A percentile compares a stretch with the other conserved stretches of the same genome.
Evolutionary conservation across 169 alveolate genomes (phyloP).

Genomic region (Babesia bovis): DNA sequence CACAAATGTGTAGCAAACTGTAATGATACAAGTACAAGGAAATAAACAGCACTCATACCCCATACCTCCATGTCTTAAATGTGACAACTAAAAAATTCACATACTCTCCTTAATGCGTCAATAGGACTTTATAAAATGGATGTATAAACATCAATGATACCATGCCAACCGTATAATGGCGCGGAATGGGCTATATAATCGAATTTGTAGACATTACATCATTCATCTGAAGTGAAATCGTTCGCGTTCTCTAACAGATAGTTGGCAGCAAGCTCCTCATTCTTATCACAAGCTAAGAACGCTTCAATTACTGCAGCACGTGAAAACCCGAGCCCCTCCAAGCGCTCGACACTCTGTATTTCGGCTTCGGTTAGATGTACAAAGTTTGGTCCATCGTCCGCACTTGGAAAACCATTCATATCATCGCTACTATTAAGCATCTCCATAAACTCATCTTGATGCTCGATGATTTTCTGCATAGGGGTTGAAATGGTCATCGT

Average conservation of each 20-base stretch:
- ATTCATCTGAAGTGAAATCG: constrained; percentile 63
- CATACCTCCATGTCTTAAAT: not conserved
- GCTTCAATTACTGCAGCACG: constrained; percentile 94
- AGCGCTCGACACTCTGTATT: constrained; percentile 82
- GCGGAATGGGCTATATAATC: too few species aligned
- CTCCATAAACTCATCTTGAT: constrained; percentile 85
- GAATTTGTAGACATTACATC: too few species aligned
- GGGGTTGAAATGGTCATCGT: too few species aligned
- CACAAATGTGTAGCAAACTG: not conserved
- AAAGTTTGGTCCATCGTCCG: constrained; percentile 59
- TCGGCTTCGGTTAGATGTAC: constrained; percentile 87
- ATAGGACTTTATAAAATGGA: too few species aligned
- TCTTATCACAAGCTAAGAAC: constrained; percentile 93
- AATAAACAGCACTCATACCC: not conserved
- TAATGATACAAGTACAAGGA: not conserved
- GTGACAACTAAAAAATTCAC: not conserved
- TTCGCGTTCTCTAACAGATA: constrained; percentile 81
- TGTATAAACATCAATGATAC: too few species aligned
- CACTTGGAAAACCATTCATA: constrained; percentile 41
- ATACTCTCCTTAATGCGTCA: too few species aligned
- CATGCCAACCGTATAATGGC: too few species aligned
- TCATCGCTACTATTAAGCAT: constrained; percentile 38
- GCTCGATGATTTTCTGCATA: constrained; percentile 74
- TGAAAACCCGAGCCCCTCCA: constrained; percentile 90
- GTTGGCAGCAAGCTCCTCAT: constrained; percentile 92